Evolutionary conservation across 2,329 filamentous ascomycete species (phyloP), one percentile per base, ranked within the genome.

Genomic region (Aspergillus clavatus): DNA sequence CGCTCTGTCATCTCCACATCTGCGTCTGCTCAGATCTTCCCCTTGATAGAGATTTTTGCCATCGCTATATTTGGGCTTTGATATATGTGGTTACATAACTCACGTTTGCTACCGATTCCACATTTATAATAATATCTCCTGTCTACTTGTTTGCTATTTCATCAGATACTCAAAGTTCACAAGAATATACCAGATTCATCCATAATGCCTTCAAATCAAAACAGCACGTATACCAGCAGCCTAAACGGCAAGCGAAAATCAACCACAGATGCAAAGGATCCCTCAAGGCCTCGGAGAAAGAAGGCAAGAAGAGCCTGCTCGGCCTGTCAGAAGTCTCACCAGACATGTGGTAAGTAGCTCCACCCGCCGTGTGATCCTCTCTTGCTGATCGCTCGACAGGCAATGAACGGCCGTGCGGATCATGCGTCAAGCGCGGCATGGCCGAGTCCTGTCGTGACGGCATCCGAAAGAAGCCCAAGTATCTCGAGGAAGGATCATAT

Each of bases 381-480:
- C n/a, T n/a, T 12, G 22, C 26, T 40, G 8, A 40, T 21, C 12
- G 5, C 19, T 6, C 6, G 10, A 8, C 26, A 40, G 38, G 18
- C 3, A 28, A 40, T n/a, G 38, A 40, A 18, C 38, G 26, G 6
- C 38, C 38, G 16, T 40, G 38, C 21, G n/a, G 19, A 14, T 28
- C 28, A 11, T 40, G 24, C 7, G 21, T 40, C 4, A 40, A n/a
- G 21, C 38, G 38, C 26, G 24, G 38, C 7, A 29, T 28, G 7
- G 38, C 18, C 3, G 14, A 29, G 12, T 18, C 14, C 1, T 40
- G 38, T 7, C 26, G 21, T 10, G 44, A 37, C 16, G 18, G 22
- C 7, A 18, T 19, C 21, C 36, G 42, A 5, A 44, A 44, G 14
- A 38, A 28, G 23, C 35, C 36, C n/a, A 44, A 44, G 26, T 38